Base-by-base conservation (phyloP, 257 asterid genomes). In the Henckelia pumila region DNA sequence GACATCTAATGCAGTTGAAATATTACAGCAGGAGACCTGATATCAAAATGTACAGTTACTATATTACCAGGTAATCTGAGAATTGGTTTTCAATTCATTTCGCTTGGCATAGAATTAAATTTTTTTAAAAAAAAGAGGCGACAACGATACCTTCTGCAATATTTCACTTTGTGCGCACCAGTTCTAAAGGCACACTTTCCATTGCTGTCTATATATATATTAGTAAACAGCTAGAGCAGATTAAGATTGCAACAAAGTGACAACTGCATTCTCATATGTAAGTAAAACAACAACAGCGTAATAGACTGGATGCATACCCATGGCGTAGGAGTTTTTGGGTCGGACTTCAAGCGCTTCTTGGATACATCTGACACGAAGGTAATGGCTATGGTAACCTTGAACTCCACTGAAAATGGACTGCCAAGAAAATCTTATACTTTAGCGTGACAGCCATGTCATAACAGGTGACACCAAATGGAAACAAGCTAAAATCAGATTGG, bases 331-430 rank as follows among this genome's bases (percentile, higher is more conserved):
- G 79, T 62, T 70, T 69, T 77, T 21, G 79, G 84, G 52, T 86
- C 91, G 30, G 77, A 77, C 58, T 81, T 86, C 0, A 77, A 19
- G 33, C 74, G 79, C 77, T 70, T 74, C 85, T 80, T 86, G 61
- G 82, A 67, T 69, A 75, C 74, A 78, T 77, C 88, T 8, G 92
- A 81, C 67, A 52, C 70, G 74, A 90, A 90, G 58, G 92, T 88
- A 44, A 90, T 76, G 70, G 69, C 85, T 37, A 90, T 76, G 59
- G 83, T 72, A 68, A 83, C 80, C 81, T 86, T 90, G 88, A 87
- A 89, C 84, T 87, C 97, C 21, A 89, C 49, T 21, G 97, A 89
- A 70, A 89, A 89, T 60, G 97, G 94, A 66, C 96, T 89, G 85
- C 82, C 73, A 44, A 67, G 66, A 69, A 37, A 62, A 63, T 4